phyloP scores from a whole-genome alignment of 768 basidiomycete species.

The Coprinopsis sp. region DNA sequence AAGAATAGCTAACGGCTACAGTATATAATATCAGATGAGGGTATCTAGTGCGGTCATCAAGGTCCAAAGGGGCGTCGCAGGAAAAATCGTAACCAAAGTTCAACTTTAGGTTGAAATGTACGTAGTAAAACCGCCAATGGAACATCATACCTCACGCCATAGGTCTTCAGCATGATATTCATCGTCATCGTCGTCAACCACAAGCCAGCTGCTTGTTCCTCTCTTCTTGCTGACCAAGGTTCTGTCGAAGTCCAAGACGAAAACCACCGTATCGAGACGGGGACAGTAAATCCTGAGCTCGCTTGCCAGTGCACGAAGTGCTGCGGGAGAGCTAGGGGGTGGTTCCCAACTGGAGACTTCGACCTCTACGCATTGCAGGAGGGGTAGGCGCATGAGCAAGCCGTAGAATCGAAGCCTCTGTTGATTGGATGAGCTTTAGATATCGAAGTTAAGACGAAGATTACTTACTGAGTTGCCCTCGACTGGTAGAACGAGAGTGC shows the following conservation, averaged over 20 bases:
- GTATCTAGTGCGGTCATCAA: too few relatives aligned
- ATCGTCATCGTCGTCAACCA: constrained; percentile 28
- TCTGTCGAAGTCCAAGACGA: constrained; percentile 60
- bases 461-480: constrained; percentile 45
- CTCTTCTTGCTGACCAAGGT: constrained; percentile 39
- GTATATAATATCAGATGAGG: too few relatives aligned
- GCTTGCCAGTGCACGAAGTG: constrained; percentile 52
- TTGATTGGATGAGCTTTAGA: constrained; percentile 7
- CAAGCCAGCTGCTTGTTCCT: too few relatives aligned
- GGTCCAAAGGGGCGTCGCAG: too few relatives aligned
- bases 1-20: too few relatives aligned
- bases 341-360: constrained; percentile 67
- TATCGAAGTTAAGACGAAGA: constrained; percentile 6
- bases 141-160: constrained; percentile 33
- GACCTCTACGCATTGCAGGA: constrained; percentile 53
- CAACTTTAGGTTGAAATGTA: too few relatives aligned
- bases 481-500: constrained; percentile 60
- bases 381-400: constrained; percentile 47
- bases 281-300: constrained; percentile 62
- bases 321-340: constrained; percentile 44
- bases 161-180: constrained; percentile 25
- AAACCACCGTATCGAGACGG: constrained; percentile 47
- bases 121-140: too few relatives aligned
- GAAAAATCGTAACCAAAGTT: too few relatives aligned
- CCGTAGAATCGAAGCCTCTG: constrained; percentile 63